A percentile compares a stretch with the other conserved stretches of the same genome.
Conservation (phyloP, 2,329 filamentous ascomycete species). For the Scedosporium dehoogii region DNA sequence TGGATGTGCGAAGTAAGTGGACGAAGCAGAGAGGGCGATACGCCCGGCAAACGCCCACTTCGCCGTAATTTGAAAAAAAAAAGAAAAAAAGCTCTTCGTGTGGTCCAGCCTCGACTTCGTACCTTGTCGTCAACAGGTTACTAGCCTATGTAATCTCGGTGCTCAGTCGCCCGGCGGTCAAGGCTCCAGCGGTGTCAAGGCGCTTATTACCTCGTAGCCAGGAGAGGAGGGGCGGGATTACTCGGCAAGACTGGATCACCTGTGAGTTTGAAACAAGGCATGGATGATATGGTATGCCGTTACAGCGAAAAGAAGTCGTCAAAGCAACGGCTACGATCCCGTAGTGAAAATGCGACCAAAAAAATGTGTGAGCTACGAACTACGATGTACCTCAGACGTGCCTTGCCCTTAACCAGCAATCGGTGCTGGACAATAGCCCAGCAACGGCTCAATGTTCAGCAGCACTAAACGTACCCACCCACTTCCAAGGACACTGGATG, state of each 20-base stretch:
- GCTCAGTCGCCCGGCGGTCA: neutral
- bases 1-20: no score
- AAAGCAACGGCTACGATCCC: neutral
- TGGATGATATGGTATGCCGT: neutral
- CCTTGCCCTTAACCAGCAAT: neutral
- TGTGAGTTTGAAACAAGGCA: neutral
- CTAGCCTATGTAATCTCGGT: neutral
- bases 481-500: no score
- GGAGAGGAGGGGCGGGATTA: neutral
- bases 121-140: no score
- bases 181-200: neutral
- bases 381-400: neutral
- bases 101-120: no score
- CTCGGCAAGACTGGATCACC: neutral
- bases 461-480: no score
- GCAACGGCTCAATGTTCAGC: neutral
- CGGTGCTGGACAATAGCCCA: neutral
- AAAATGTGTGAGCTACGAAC: neutral
- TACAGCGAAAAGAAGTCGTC: neutral
- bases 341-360: neutral
- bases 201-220: neutral
- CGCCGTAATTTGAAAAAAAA: neutral
- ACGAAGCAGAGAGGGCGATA: neutral
- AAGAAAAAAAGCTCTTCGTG: neutral
- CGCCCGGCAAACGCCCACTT: neutral